Percentiles rank a stretch among this genome's conserved stretches.
Evolutionary conservation across 1,284 basidiomycete species (phyloP).

Genomic region (Trichosporon inkin): DNA sequence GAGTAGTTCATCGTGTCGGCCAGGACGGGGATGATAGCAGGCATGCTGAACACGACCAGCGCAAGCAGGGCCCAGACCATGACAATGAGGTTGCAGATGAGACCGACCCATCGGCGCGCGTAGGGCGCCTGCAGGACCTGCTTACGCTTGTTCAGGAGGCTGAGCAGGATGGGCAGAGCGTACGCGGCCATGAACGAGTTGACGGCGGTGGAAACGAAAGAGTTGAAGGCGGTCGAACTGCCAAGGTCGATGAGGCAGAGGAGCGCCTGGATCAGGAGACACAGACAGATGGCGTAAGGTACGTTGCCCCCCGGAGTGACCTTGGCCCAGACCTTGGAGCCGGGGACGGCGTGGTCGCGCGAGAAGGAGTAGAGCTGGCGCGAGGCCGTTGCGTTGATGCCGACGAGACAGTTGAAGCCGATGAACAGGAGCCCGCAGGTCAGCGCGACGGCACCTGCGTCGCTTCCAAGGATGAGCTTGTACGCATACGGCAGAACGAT

Average conservation of each 20-base stretch:
- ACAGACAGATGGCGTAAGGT: conserved; percentile 16
- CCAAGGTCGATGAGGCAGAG: conserved; percentile 26
- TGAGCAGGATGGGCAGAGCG: conserved; percentile 18
- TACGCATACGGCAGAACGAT: conserved; percentile 18
- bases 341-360: conserved; percentile 24
- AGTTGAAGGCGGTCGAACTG: conserved; percentile 23
- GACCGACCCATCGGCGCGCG: conserved; percentile 9
- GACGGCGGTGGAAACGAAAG: conserved; percentile 23
- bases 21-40: conserved; percentile 49
- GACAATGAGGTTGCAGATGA: conserved; percentile 17
- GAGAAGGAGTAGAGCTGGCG: conserved; percentile 23
- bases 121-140: conserved; percentile 13
- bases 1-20: conserved; percentile 52
- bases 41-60: conserved; percentile 21
- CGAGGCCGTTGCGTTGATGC: conserved; percentile 19
- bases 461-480: conserved; percentile 20
- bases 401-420: conserved; percentile 24
- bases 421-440: conserved; percentile 18
- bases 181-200: conserved; percentile 19
- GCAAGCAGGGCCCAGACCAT: conserved; percentile 21
- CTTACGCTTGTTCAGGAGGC: conserved; percentile 14
- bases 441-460: conserved; percentile 16
- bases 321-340: conserved; percentile 18
- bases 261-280: conserved; percentile 18
- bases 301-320: conserved; percentile 20